Percentiles rank a stretch among this genome's conserved stretches.
Evolutionary conservation across 2,329 filamentous ascomycete genomes (phyloP).

Genomic region (Ophiostoma sp.): DNA sequence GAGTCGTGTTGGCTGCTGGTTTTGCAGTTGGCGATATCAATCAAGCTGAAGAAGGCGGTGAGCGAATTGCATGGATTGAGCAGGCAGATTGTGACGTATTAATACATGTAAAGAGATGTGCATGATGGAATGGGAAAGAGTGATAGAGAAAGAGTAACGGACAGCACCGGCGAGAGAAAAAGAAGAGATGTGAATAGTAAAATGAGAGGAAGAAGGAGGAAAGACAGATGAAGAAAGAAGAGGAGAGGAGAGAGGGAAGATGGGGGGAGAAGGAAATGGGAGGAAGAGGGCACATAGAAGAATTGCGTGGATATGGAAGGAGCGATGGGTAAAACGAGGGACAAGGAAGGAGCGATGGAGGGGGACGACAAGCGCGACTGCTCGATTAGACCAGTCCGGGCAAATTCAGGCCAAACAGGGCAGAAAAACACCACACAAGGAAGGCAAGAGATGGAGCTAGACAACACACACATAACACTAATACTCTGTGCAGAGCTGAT

Average conservation of each 20-base stretch:
- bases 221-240: not conserved
- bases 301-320: slow-evolving; percentile 11
- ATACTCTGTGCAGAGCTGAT: not conserved
- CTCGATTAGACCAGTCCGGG: not conserved
- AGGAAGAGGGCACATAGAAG: slow-evolving; percentile 12
- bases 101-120: not conserved
- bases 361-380: not conserved
- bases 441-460: slow-evolving; percentile 2
- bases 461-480: not conserved
- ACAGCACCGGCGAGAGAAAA: slow-evolving; percentile 12
- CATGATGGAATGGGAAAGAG: not conserved
- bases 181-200: slow-evolving; percentile 22
- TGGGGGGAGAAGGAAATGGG: not conserved
- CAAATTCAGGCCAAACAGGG: not conserved
- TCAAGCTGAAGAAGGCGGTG: not conserved
- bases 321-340: slow-evolving; percentile 13
- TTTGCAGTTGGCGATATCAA: not conserved
- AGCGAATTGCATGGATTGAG: not conserved
- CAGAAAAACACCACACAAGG: not conserved
- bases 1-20: not conserved
- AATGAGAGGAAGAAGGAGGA: not conserved
- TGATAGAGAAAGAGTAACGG: not conserved
- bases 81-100: not conserved
- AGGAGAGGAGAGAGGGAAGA: not conserved
- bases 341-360: slow-evolving; percentile 12